These are phyloP conservation scores for Dipteronia sinensis DNA, from an alignment of 345 rosid species.

Conservation along the genomic window DNA sequence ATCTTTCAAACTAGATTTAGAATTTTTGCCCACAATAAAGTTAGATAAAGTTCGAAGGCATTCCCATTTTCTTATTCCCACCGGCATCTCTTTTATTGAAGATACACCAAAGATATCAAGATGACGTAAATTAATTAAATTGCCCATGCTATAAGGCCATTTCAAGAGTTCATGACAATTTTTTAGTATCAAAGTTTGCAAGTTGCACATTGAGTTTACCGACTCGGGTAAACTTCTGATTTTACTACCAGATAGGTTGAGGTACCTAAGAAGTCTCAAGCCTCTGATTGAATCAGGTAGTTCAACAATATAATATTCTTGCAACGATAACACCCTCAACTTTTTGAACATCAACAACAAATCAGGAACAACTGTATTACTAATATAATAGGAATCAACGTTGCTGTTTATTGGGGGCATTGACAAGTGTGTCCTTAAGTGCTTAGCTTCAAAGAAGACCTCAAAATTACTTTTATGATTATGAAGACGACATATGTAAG, in stretches of 20 bases:
- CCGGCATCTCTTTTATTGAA: not conserved
- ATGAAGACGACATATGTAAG: not conserved
- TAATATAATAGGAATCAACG: not conserved
- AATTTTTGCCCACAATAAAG: not conserved
- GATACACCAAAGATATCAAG: not conserved
- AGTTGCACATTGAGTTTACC: not conserved
- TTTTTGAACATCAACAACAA: not conserved
- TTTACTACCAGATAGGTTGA: constrained; percentile 4
- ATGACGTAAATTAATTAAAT: constrained; percentile 10
- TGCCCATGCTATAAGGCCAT: not conserved
- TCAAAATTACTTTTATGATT: not conserved
- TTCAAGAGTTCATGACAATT: not conserved
- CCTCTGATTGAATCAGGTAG: not conserved
- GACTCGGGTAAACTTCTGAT: constrained; percentile 11
- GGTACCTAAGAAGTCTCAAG: constrained; percentile 8
- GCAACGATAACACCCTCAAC: not conserved
- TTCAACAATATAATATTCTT: not conserved
- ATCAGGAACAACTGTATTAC: not conserved
- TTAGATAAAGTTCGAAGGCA: not conserved
- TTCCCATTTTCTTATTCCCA: not conserved
- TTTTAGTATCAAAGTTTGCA: constrained; percentile 9
- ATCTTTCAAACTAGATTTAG: not conserved
- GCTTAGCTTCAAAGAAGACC: not conserved
- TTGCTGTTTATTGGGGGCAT: not conserved
- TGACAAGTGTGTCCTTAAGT: not conserved